Conservation (phyloP, 495 filamentous ascomycete genomes). For the Trichoderma parareesei region DNA sequence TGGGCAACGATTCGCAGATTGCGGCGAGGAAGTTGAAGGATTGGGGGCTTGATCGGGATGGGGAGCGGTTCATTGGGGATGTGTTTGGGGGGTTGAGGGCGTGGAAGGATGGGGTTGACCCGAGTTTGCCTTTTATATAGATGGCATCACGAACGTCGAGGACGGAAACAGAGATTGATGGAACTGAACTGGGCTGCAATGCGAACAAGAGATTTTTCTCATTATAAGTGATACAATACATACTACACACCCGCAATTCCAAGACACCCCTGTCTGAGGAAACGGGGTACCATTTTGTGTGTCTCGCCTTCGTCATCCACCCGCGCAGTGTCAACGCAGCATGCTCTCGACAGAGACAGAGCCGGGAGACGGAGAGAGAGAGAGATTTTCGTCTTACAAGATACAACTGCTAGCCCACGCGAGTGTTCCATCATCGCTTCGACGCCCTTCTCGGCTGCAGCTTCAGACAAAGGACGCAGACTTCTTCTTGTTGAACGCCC, state of each 20-base stretch:
- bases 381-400: neutral
- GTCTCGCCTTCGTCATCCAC: neutral
- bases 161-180: neutral
- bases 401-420: neutral
- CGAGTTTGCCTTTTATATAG: slow-evolving; percentile 52
- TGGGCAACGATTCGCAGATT: slow-evolving; percentile 85
- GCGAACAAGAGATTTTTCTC: slow-evolving; percentile 5
- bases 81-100: slow-evolving; percentile 72
- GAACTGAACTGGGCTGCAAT: too few species aligned
- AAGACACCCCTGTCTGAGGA: neutral
- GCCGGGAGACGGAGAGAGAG: neutral
- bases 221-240: slow-evolving; percentile 7
- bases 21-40: slow-evolving; percentile 64
- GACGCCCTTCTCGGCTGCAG: neutral
- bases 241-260: neutral
- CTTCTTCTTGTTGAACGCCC: slow-evolving; percentile 86
- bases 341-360: neutral
- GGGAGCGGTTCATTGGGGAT: slow-evolving; percentile 59
- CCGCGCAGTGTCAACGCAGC: neutral
- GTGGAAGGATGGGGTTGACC: slow-evolving; percentile 77
- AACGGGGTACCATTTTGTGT: neutral
- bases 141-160: too few species aligned
- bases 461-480: slow-evolving; percentile 50
- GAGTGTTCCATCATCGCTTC: neutral
- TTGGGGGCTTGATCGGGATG: slow-evolving; percentile 47